Conservation (phyloP, 352 stramenopile species). For the Globisporangium recalcitrans region DNA sequence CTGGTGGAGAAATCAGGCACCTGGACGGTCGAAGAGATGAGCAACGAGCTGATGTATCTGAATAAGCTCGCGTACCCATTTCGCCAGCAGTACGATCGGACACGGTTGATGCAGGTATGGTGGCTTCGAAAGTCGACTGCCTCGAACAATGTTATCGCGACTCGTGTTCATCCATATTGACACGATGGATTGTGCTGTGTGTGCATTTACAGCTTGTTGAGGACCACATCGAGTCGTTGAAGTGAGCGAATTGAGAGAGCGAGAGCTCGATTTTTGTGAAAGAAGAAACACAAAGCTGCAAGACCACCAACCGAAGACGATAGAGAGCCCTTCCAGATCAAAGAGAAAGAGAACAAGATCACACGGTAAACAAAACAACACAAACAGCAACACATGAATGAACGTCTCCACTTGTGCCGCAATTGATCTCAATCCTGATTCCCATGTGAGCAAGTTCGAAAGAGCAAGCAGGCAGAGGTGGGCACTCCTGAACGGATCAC, state of each 20-base stretch:
- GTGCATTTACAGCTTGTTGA: slow-evolving; percentile 1
- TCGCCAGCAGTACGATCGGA: slow-evolving; percentile 56
- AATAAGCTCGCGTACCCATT: slow-evolving; percentile 69
- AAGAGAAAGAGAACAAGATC: background rate
- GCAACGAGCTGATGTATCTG: slow-evolving; percentile 57
- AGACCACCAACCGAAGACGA: background rate
- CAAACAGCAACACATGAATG: background rate
- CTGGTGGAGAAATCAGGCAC: slow-evolving; percentile 51
- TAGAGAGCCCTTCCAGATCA: background rate
- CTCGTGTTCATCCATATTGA: too few relatives aligned
- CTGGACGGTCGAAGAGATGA: slow-evolving; percentile 74
- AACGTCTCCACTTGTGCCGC: background rate
- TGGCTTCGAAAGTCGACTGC: background rate
- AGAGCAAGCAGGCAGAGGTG: too few relatives aligned
- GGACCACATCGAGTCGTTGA: slow-evolving; percentile 10
- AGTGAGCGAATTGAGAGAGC: background rate
- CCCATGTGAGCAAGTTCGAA: too few relatives aligned
- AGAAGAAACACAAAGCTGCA: too few relatives aligned
- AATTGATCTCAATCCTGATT: background rate
- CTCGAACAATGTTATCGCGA: background rate
- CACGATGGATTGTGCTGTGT: background rate
- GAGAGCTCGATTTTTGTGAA: background rate
- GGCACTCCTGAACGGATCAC: background rate
- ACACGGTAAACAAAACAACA: background rate
- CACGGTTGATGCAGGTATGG: slow-evolving; percentile 58